phyloP scores from a whole-genome alignment of 352 stramenopile species.

The Pythium aquatile region DNA sequence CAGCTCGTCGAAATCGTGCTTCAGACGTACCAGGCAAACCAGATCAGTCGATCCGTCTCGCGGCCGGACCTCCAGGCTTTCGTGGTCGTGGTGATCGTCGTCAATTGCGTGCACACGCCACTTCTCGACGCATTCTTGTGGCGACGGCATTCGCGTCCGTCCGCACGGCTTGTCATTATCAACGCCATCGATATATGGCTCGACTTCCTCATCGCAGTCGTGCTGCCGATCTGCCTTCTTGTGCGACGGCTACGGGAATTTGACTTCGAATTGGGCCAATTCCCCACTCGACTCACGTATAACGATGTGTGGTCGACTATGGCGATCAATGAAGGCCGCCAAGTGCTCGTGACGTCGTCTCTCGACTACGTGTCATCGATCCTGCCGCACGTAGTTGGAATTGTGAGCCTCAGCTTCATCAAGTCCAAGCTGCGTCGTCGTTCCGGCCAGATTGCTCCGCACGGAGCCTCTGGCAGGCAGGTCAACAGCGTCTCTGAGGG shows the following conservation, averaged over 20 bases:
- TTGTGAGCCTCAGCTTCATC: neutral
- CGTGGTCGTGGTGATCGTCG: neutral
- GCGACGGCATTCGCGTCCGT: neutral
- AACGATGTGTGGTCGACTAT: neutral
- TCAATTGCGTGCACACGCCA: constrained; percentile 1
- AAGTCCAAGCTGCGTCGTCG: neutral
- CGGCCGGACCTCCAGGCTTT: neutral
- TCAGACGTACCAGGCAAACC: neutral
- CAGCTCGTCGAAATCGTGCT: constrained; percentile 2
- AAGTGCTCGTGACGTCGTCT: neutral
- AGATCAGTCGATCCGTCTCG: neutral
- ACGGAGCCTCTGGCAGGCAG: neutral
- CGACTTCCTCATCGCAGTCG: neutral
- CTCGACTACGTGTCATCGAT: neutral
- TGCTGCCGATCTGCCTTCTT: neutral
- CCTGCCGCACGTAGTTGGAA: neutral
- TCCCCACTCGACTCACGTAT: neutral
- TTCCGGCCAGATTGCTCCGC: neutral
- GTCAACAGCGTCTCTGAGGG: too few relatives aligned
- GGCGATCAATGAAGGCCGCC: constrained; percentile 1
- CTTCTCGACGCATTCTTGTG: neutral
- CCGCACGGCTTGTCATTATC: neutral
- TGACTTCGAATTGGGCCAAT: neutral
- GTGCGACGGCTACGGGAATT: neutral
- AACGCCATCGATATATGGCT: neutral